phyloP scores from a whole-genome alignment of 1,284 basidiomycete species.

The Uromyces viciae-fabae region DNA sequence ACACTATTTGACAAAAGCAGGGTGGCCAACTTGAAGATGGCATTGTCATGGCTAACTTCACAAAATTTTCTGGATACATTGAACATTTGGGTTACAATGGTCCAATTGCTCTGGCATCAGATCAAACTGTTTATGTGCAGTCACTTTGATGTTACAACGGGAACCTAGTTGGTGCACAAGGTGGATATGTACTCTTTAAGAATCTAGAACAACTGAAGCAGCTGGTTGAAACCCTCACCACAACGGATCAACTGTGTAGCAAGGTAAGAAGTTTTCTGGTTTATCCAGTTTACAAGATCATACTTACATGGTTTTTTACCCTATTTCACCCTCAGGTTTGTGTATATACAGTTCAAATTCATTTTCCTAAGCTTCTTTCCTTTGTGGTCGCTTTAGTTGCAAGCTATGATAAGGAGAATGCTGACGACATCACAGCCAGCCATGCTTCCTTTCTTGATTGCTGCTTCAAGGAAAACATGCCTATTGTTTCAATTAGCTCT shows the following conservation, averaged over 20 bases:
- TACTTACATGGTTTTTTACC: too few relatives aligned
- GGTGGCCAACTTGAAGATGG: slow-evolving; percentile 21
- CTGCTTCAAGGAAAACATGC: slow-evolving; percentile 6
- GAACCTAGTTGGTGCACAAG: slow-evolving; percentile 22
- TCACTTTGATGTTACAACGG: neutral
- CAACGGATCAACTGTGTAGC: neutral
- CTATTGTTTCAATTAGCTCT: slow-evolving; percentile 2
- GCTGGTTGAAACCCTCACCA: neutral
- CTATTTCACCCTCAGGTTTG: neutral
- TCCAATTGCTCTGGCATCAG: slow-evolving; percentile 1
- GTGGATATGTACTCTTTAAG: neutral
- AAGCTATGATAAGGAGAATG: slow-evolving; percentile 6
- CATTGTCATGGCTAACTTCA: slow-evolving; percentile 7
- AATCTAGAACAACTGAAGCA: neutral
- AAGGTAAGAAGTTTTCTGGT: neutral
- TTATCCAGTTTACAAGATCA: too few relatives aligned
- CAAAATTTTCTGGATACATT: neutral
- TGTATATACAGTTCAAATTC: slow-evolving; percentile 3
- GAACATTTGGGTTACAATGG: neutral
- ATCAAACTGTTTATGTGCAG: slow-evolving; percentile 21
- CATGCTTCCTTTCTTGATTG: neutral
- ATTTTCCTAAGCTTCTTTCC: too few relatives aligned
- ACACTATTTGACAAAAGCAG: neutral
- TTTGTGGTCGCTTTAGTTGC: slow-evolving; percentile 27
- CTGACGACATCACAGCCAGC: slow-evolving; percentile 6